Percentiles rank a stretch among this genome's conserved stretches.
These are phyloP conservation scores for Fusarium oxysporum DNA, from an alignment of 2,329 filamentous ascomycete species.

Conservation along the genomic window DNA sequence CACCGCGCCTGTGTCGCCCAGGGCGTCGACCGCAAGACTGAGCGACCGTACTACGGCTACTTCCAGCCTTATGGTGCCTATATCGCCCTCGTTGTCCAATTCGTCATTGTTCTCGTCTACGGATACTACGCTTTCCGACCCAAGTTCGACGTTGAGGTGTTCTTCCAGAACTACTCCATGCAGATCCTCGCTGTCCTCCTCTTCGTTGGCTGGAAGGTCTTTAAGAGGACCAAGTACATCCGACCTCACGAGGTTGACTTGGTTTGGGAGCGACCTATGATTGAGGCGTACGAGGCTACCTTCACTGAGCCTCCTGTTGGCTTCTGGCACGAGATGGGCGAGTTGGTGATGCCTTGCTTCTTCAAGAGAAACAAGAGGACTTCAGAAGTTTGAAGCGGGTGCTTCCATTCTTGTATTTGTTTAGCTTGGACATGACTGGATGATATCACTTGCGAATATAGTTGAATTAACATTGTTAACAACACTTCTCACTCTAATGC, in stretches of 20 bases:
- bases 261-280: conserved; percentile 67
- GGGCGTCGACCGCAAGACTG: conserved; percentile 59
- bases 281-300: conserved; percentile 67
- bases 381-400: conserved; percentile 6
- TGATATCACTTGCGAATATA: conserved; percentile 11
- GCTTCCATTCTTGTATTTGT: not conserved
- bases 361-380: conserved; percentile 41
- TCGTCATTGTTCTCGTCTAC: conserved; percentile 59
- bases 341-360: conserved; percentile 55
- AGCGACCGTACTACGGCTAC: conserved; percentile 68
- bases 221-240: conserved; percentile 67
- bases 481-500: not conserved
- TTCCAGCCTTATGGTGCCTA: conserved; percentile 53
- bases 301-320: conserved; percentile 61
- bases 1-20: conserved; percentile 65
- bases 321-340: conserved; percentile 65
- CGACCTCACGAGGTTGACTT: conserved; percentile 66
- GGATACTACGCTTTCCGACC: conserved; percentile 64
- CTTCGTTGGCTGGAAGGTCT: conserved; percentile 70
- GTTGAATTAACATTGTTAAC: conserved; percentile 3
- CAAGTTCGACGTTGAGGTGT: conserved; percentile 59
- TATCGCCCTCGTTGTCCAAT: conserved; percentile 55
- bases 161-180: conserved; percentile 68
- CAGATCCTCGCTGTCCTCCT: conserved; percentile 64
- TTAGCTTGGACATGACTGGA: not conserved